Base-by-base conservation (phyloP, 108 stramenopile species). In the Epithemia pelagica region DNA sequence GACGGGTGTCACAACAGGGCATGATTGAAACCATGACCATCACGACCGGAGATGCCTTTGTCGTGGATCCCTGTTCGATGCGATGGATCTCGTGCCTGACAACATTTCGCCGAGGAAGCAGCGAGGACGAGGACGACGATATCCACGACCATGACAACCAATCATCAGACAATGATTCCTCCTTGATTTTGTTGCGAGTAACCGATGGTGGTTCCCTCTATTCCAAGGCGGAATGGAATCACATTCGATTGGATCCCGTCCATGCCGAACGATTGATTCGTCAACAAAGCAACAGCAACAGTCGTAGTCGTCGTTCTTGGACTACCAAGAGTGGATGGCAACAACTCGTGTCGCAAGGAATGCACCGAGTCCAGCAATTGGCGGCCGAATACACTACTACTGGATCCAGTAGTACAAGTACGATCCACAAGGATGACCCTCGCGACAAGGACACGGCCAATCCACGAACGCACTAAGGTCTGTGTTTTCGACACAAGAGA, bases 61-160 rank as follows among this genome's bases (percentile, higher is more conserved):
- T 63, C 8, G 32, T 63, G 25, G 31, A 63, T 63, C 62, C 62
- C 19, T 29, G 21, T 2, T 32, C 37, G 5, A 63, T 32, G 20
- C 62, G 62, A 37, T 63, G 62, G 62, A 63, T 63, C 24, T 30
- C 62, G 5, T 46, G 37, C 37, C n/a, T n/a, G n/a, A n/a, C n/a
- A n/a, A 10, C 37, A 46, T 10, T 5, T 15, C 37, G 37, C 5
- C 5, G 37, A 46, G 37, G 37, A 15, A 46, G 37, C 37, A 10
- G 5, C 10, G 37, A 46, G 10, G 37, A 46, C 5, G 37, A 46
- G 15, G n/a, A n/a, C n/a, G n/a, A n/a, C n/a, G n/a, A n/a, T n/a
- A n/a, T n/a, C n/a, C n/a, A n/a, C n/a, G n/a, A n/a, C n/a, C 15
- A 46, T 46, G 15, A 37, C 30, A 63, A 51, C 24, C 59, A 60